Conservation (phyloP, 2,329 filamentous ascomycete genomes). For the Coniochaeta sp. region DNA sequence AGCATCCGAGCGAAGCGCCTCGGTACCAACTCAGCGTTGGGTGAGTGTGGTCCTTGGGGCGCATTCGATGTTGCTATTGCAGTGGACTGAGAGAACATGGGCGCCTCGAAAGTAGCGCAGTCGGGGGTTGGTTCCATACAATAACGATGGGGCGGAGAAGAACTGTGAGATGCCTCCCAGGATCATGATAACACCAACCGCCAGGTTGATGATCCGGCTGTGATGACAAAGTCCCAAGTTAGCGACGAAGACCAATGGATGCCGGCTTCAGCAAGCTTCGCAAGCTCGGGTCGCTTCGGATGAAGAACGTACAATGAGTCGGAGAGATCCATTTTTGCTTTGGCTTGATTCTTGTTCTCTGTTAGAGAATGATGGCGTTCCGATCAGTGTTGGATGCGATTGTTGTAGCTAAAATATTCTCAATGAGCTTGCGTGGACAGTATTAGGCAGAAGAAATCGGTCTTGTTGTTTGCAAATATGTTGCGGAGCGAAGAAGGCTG, state of each 20-base stretch:
- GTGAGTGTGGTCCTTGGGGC: neutral
- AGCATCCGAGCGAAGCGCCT: neutral
- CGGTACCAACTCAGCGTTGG: neutral
- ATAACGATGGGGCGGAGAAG: constrained; percentile 39
- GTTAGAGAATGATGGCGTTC: neutral
- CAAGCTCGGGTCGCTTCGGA: constrained; percentile 2
- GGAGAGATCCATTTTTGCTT: constrained; percentile 72
- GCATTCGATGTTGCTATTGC: neutral
- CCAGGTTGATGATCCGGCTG: constrained; percentile 93
- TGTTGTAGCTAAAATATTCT: neutral
- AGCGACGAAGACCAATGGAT: constrained; percentile 16
- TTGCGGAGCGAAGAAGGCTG: neutral
- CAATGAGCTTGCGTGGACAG: neutral
- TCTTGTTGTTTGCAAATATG: neutral
- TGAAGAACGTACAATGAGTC: constrained; percentile 70
- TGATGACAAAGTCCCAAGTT: constrained; percentile 17
- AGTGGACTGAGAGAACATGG: neutral
- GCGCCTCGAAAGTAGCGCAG: constrained; percentile 24
- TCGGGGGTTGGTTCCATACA: constrained; percentile 39
- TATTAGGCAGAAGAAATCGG: neutral
- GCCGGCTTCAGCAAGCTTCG: neutral
- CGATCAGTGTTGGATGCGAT: neutral
- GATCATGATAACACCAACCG: constrained; percentile 77
- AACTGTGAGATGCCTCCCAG: constrained; percentile 74
- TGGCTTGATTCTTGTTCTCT: neutral